Evolutionary conservation across 495 filamentous ascomycete species (phyloP).

Genomic region (Parathielavia appendiculata): DNA sequence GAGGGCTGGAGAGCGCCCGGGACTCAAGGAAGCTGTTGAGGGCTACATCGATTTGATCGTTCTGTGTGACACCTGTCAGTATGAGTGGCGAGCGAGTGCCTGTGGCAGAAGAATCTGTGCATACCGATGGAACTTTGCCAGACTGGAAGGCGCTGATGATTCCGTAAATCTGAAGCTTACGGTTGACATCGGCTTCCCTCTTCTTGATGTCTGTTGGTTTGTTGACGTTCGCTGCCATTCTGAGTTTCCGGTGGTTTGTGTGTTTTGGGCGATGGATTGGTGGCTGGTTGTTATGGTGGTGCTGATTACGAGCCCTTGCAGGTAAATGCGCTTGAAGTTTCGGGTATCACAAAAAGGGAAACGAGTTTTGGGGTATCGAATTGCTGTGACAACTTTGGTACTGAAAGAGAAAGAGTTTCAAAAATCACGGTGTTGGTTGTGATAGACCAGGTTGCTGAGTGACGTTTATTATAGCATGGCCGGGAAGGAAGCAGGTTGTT

Average conservation of each 20-base stretch:
- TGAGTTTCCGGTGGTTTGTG: conserved; percentile 12
- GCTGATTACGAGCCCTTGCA: neutral
- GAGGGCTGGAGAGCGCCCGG: conserved; percentile 62
- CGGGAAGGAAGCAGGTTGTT: neutral
- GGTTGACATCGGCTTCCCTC: conserved; percentile 68
- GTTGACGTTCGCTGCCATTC: conserved; percentile 51
- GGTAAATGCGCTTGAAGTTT: conserved; percentile 15
- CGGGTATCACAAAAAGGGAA: conserved; percentile 22
- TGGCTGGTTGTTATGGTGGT: neutral
- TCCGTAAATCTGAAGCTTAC: conserved; percentile 92
- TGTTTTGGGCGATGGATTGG: no score
- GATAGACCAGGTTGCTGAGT: neutral
- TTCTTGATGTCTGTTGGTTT: conserved; percentile 59
- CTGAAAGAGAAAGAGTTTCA: no score
- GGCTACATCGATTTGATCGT: conserved; percentile 93
- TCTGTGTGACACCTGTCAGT: conserved; percentile 44
- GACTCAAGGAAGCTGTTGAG: conserved; percentile 76
- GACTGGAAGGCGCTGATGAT: conserved; percentile 82
- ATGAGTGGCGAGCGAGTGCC: neutral
- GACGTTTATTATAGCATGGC: conserved; percentile 11
- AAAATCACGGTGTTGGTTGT: no score
- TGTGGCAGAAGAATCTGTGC: conserved; percentile 26
- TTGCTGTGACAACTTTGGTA: neutral
- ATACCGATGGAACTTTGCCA: conserved; percentile 87
- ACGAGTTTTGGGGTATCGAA: conserved; percentile 14